Percentiles rank a stretch among this genome's conserved stretches.
These are phyloP conservation scores for Fonsecaea monophora DNA, from an alignment of 2,329 filamentous ascomycete species.

Conservation along the genomic window DNA sequence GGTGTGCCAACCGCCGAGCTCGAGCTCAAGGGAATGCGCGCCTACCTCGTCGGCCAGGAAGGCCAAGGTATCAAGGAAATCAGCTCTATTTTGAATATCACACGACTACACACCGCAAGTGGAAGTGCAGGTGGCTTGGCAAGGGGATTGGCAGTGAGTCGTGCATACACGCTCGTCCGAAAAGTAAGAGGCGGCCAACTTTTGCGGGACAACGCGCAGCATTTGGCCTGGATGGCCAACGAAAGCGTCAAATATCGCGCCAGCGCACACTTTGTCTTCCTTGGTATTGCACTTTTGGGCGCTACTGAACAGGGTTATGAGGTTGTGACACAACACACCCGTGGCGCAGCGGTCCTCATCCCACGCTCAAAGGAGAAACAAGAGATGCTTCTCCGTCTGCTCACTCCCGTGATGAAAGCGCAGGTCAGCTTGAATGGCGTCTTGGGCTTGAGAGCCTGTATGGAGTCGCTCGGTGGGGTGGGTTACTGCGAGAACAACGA, in stretches of 20 bases:
- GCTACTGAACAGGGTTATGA: conserved; percentile 43
- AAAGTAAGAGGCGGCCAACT: conserved; percentile 48
- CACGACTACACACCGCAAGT: conserved; percentile 52
- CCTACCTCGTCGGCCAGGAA: conserved; percentile 69
- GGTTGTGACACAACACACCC: conserved; percentile 29
- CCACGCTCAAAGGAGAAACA: conserved; percentile 36
- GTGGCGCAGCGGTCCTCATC: conserved; percentile 35
- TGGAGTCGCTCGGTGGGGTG: conserved; percentile 45
- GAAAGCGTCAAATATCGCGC: conserved; percentile 43
- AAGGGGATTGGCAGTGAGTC: conserved; percentile 50
- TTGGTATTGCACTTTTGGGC: conserved; percentile 46
- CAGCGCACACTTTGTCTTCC: conserved; percentile 31
- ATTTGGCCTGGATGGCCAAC: conserved; percentile 41
- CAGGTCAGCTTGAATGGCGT: conserved; percentile 36
- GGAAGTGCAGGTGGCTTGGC: conserved; percentile 49
- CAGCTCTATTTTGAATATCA: conserved; percentile 72
- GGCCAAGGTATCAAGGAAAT: conserved; percentile 73
- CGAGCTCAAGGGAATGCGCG: conserved; percentile 67
- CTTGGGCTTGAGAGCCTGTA: conserved; percentile 38
- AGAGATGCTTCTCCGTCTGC: conserved; percentile 43
- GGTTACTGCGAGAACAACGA: conserved; percentile 45
- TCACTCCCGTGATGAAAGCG: conserved; percentile 47
- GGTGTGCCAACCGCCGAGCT: conserved; percentile 75
- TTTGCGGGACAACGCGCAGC: conserved; percentile 49
- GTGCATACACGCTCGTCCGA: conserved; percentile 51